These are phyloP conservation scores for Collybiopsis luxurians DNA, from an alignment of 768 basidiomycete species.

Conservation along the genomic window DNA sequence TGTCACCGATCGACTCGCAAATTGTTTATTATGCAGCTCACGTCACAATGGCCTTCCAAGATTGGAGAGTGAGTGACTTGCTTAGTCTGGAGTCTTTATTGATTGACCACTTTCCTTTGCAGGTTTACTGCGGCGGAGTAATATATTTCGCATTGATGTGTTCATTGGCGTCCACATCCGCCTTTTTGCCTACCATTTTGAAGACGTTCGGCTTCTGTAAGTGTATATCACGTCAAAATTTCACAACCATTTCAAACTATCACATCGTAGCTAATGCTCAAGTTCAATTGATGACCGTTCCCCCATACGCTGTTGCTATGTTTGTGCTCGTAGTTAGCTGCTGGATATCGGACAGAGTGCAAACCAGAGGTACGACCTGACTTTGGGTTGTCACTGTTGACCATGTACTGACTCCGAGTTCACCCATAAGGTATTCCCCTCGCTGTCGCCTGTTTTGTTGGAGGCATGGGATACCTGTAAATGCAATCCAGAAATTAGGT, in stretches of 20 bases:
- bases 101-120: neutral
- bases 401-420: constrained; percentile 27
- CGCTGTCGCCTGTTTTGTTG: constrained; percentile 39
- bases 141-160: constrained; percentile 80
- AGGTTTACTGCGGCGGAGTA: constrained; percentile 65
- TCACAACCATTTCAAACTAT: neutral
- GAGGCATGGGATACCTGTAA: constrained; percentile 63
- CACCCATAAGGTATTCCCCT: constrained; percentile 40
- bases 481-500: constrained; percentile 15
- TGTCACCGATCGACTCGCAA: neutral
- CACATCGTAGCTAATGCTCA: constrained; percentile 49
- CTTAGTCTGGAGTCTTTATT: neutral
- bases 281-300: constrained; percentile 75
- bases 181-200: constrained; percentile 83
- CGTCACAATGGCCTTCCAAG: constrained; percentile 57
- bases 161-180: constrained; percentile 75
- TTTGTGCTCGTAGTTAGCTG: constrained; percentile 56
- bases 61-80: constrained; percentile 58
- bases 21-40: constrained; percentile 44
- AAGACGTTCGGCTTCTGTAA: constrained; percentile 68
- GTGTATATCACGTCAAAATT: constrained; percentile 27
- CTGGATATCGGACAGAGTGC: constrained; percentile 63
- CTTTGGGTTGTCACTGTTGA: neutral
- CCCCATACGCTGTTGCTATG: constrained; percentile 77
- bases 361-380: constrained; percentile 46